Conservation (phyloP, 2,329 filamentous ascomycete genomes). For the Clarireedia hainanense region DNA sequence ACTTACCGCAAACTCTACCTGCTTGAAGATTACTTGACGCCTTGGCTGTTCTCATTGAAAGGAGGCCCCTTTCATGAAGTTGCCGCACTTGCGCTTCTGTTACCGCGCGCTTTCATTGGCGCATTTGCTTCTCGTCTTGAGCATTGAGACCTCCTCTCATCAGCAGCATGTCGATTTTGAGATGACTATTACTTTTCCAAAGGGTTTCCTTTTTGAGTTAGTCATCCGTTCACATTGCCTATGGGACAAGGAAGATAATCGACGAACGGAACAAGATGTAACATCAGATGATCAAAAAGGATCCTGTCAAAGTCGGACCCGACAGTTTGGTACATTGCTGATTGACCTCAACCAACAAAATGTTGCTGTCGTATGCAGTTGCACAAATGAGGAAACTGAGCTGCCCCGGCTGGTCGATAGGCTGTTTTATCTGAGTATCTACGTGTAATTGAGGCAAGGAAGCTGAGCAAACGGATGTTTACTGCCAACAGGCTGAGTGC, state of each 20-base stretch:
- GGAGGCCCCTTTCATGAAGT: not conserved
- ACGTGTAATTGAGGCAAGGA: not conserved
- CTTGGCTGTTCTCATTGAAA: not conserved
- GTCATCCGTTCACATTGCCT: no score
- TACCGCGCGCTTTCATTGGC: slow-evolving; percentile 1
- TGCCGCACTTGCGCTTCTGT: slow-evolving; percentile 1
- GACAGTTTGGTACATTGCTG: not conserved
- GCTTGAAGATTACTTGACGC: slow-evolving; percentile 6
- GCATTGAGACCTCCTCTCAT: not conserved
- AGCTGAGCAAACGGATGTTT: not conserved
- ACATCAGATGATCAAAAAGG: no score
- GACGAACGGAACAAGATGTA: no score
- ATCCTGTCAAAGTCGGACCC: no score
- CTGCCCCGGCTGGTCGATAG: not conserved
- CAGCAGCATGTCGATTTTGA: not conserved
- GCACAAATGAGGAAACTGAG: slow-evolving; percentile 3
- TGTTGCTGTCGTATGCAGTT: not conserved
- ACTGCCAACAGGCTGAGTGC: not conserved
- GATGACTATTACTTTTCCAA: not conserved
- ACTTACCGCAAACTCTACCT: slow-evolving; percentile 1
- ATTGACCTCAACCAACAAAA: not conserved
- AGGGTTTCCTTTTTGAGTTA: not conserved
- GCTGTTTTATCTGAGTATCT: not conserved
- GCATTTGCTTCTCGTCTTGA: not conserved
- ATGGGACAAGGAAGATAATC: no score